Evolutionary conservation across 192 early-diverging fungal species (phyloP).

Genomic region (Thamnidium elegans): DNA sequence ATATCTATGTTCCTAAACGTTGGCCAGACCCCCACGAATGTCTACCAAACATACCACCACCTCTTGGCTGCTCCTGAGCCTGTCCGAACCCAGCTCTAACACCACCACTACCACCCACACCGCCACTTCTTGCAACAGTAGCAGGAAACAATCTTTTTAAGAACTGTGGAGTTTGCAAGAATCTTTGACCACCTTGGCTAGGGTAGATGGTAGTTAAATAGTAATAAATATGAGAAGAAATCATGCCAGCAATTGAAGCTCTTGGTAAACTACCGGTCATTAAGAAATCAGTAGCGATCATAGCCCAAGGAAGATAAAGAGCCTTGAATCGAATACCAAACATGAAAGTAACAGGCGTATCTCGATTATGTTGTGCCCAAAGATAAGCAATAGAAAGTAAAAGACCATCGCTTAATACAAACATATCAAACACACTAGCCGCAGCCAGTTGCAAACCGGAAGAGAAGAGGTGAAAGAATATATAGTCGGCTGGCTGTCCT

Average conservation of each 20-base stretch:
- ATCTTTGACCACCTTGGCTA: slow-evolving; percentile 54
- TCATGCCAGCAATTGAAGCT: slow-evolving; percentile 61
- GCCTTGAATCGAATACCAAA: slow-evolving; percentile 75
- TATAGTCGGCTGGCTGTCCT: slow-evolving; percentile 74
- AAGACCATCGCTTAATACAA: slow-evolving; percentile 50
- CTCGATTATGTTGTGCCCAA: slow-evolving; percentile 67
- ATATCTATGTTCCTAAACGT: neutral
- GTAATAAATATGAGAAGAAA: slow-evolving; percentile 70
- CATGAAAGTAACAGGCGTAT: slow-evolving; percentile 61
- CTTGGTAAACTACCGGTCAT: slow-evolving; percentile 39
- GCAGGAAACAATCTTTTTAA: slow-evolving; percentile 48
- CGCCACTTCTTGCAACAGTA: slow-evolving; percentile 24
- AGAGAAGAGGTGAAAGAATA: slow-evolving; percentile 69
- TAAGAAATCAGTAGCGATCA: slow-evolving; percentile 58
- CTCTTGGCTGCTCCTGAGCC: neutral
- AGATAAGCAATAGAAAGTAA: slow-evolving; percentile 66
- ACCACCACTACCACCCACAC: neutral
- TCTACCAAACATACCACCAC: slow-evolving; percentile 19
- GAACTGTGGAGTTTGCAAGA: slow-evolving; percentile 66
- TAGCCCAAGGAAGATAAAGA: slow-evolving; percentile 74
- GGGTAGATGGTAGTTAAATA: slow-evolving; percentile 70
- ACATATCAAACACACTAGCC: slow-evolving; percentile 17
- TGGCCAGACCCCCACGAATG: slow-evolving; percentile 29
- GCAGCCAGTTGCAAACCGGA: slow-evolving; percentile 37
- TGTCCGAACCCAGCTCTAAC: neutral